Percentiles rank a stretch among this genome's conserved stretches.
Conservation (phyloP, 148 eudicot genomes). For the Mesembryanthemum crystallinum region DNA sequence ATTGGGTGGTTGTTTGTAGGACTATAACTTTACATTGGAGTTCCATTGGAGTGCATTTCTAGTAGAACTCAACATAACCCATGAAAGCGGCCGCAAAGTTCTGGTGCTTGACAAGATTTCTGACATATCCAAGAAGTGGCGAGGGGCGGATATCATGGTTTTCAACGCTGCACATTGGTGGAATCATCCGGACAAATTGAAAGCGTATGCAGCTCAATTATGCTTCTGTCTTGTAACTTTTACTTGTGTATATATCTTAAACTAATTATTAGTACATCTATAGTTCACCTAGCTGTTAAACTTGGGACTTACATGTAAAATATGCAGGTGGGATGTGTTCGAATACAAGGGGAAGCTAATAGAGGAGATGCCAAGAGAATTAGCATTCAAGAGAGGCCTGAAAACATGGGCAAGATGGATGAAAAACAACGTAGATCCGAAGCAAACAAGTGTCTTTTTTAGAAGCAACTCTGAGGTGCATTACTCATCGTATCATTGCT, state of each 20-base stretch:
- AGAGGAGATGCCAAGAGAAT: conserved; percentile 27
- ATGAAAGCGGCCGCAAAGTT: conserved; percentile 28
- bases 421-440: not conserved
- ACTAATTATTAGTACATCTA: too few relatives aligned
- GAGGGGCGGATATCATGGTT: conserved; percentile 49
- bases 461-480: not conserved
- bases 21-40: conserved; percentile 38
- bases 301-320: too few relatives aligned
- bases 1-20: too few relatives aligned
- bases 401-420: conserved; percentile 38
- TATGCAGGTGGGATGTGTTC: conserved; percentile 47
- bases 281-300: too few relatives aligned
- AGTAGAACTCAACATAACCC: conserved; percentile 27
- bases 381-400: conserved; percentile 35
- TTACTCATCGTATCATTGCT: not conserved
- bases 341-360: conserved; percentile 23
- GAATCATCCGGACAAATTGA: conserved; percentile 32
- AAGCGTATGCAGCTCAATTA: conserved; percentile 25
- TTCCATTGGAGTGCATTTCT: conserved; percentile 49
- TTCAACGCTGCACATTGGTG: conserved; percentile 56
- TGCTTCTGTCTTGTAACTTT: not conserved
- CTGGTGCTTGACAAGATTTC: conserved; percentile 35
- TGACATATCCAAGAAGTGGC: conserved; percentile 28
- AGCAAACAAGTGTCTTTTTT: not conserved
- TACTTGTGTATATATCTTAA: too few relatives aligned